Base-by-base conservation (phyloP, 495 filamentous ascomycete genomes). In the Penicillium herquei region DNA sequence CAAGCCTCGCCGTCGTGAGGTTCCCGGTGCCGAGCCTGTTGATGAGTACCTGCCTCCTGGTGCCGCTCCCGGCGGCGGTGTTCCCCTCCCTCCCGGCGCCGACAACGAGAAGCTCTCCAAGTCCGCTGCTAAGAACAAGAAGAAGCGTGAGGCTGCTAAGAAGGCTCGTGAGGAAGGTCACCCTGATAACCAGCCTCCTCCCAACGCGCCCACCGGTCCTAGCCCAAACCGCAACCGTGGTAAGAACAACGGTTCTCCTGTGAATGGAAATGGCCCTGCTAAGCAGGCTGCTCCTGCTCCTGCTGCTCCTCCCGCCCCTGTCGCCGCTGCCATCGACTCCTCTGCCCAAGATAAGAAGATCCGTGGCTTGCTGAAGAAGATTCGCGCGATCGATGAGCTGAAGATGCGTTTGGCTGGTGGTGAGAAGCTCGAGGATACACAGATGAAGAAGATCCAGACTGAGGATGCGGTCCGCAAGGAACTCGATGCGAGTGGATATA, bases 391-490 rank as follows among this genome's bases (percentile, higher is more conserved):
- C 64, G 94, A 98, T 61, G 94, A 98, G 67, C 76, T 98, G 52
- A 96, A 98, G 79, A 94, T 96, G 91, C 83, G 94, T 49, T 84
- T 90, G 57, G 94, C 93, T 3, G 84, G 85, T 35, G 95, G 94
- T 10, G 94, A 98, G 81, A 97, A 96, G 77, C 70, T 98, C 53
- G 94, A 98, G 73, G 92, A 96, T 68, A 98, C 94, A 45, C 94
- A 98, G 78, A 84, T 98, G 79, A 95, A 94, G 83, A 98, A 98
- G 81, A 98, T 98, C 58, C 81, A 83, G 17, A 98, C 92, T 5
- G 95, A 97, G 77, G 78, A 84, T 33, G 67, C 78, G 7, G 91
- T 98, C 33, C 79, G 90, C 52, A 88, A 85, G 71, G 94, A 98
- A 72, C 71, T 98, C 47, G 82, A 86, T 33, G 73, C 64, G n/a